phyloP scores from a whole-genome alignment of 768 basidiomycete species.

The Rhizopogon salebrosus region DNA sequence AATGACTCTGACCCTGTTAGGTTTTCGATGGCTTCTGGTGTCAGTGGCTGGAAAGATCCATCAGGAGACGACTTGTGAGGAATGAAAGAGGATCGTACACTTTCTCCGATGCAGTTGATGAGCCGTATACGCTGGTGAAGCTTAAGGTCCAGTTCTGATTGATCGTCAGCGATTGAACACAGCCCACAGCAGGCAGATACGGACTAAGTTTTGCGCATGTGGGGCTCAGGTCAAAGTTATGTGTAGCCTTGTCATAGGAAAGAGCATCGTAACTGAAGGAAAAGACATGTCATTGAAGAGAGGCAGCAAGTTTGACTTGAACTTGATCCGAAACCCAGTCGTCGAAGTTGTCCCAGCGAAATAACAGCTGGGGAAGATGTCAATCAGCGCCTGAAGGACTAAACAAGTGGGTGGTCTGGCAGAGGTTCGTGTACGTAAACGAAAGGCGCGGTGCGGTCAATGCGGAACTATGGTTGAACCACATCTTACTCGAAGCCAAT shows the following conservation, averaged over 20 bases:
- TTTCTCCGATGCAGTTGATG: slow-evolving; percentile 82
- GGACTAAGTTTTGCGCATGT: slow-evolving; percentile 50
- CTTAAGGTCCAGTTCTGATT: slow-evolving; percentile 70
- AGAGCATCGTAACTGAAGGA: slow-evolving; percentile 53
- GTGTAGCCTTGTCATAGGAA: slow-evolving; percentile 50
- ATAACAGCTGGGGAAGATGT: slow-evolving; percentile 85
- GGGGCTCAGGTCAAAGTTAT: slow-evolving; percentile 60
- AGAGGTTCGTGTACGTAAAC: too few relatives aligned
- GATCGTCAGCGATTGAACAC: slow-evolving; percentile 1
- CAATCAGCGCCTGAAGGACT: slow-evolving; percentile 56
- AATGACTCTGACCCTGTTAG: slow-evolving; percentile 57
- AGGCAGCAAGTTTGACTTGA: slow-evolving; percentile 53
- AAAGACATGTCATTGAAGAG: slow-evolving; percentile 70
- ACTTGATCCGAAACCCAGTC: slow-evolving; percentile 77
- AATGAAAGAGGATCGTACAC: slow-evolving; percentile 34
- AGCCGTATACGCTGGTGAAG: slow-evolving; percentile 73
- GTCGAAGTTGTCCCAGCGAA: slow-evolving; percentile 76
- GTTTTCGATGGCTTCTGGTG: slow-evolving; percentile 36
- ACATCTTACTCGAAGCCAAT: slow-evolving; percentile 11
- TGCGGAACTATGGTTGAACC: too few relatives aligned
- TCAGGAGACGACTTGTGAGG: not conserved
- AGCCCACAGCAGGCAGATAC: slow-evolving; percentile 16
- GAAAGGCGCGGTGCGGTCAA: too few relatives aligned
- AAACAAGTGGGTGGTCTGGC: too few relatives aligned
- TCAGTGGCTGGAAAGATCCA: slow-evolving; percentile 42